Evolutionary conservation across 345 rosid species (phyloP).

Genomic region (Bruguiera parviflora): DNA sequence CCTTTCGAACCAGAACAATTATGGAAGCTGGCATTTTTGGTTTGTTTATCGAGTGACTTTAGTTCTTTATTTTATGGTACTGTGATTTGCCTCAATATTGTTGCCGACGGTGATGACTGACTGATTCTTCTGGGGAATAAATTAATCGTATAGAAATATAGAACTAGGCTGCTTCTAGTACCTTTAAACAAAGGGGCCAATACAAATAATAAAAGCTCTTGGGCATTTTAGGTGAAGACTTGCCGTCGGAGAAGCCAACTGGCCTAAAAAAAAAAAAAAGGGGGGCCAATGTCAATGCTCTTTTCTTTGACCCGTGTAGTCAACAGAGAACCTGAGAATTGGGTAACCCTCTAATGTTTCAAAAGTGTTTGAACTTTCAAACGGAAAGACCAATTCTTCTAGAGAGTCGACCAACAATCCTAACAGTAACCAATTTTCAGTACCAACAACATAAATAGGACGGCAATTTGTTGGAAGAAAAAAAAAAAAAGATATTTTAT

Average conservation of each 20-base stretch:
- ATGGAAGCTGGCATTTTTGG: neutral
- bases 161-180: neutral
- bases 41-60: neutral
- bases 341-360: conserved; percentile 2
- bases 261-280: neutral
- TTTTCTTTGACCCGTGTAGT: conserved; percentile 11
- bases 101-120: conserved; percentile 11
- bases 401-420: conserved; percentile 5
- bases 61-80: neutral
- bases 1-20: neutral
- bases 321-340: conserved; percentile 4
- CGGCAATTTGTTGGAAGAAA: neutral
- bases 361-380: neutral
- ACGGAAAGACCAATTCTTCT: conserved; percentile 17
- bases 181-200: neutral
- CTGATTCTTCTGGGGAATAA: conserved; percentile 2
- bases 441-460: neutral
- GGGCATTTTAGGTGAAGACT: conserved; percentile 24
- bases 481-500: neutral
- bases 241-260: conserved; percentile 15
- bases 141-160: conserved; percentile 11
- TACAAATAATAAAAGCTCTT: neutral
- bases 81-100: conserved; percentile 14
- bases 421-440: neutral
- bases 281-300: conserved; percentile 24